Evolutionary conservation across 768 basidiomycete species (phyloP).

Genomic region (Candolleomyces efflorescens): DNA sequence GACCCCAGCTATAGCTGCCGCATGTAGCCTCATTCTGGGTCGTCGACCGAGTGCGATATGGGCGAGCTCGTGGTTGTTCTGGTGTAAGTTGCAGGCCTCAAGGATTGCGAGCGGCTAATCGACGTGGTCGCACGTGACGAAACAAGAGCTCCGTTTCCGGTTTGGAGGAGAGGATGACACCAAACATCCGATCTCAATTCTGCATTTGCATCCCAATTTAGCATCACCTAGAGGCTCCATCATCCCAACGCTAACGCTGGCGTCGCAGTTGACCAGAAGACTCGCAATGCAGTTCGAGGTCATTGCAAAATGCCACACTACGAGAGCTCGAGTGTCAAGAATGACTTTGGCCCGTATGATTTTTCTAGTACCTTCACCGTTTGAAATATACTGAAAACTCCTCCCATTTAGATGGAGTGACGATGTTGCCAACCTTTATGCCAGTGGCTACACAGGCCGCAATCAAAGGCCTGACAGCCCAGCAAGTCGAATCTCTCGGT

Average conservation of each 20-base stretch:
- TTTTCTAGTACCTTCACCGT: not conserved
- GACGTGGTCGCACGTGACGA: constrained; percentile 5
- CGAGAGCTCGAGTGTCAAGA: constrained; percentile 76
- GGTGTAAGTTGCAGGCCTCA: not conserved
- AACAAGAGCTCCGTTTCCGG: not conserved
- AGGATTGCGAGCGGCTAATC: not conserved
- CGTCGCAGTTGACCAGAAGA: constrained; percentile 12
- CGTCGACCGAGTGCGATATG: not conserved
- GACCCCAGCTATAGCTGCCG: not conserved
- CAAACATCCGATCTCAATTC: not conserved
- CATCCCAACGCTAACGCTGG: constrained; percentile 15
- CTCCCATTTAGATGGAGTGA: constrained; percentile 58
- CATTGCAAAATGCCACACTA: constrained; percentile 76
- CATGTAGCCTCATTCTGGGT: constrained; percentile 5
- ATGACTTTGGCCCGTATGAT: constrained; percentile 77
- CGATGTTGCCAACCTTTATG: constrained; percentile 89
- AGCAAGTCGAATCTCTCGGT: constrained; percentile 78
- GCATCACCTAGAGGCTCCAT: not conserved
- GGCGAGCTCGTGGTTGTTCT: constrained; percentile 1
- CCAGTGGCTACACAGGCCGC: constrained; percentile 91
- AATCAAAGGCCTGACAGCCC: constrained; percentile 85
- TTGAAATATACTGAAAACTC: not conserved
- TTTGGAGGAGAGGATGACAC: not conserved
- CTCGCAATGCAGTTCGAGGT: constrained; percentile 76
- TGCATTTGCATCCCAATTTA: constrained; percentile 6